Percentiles rank a stretch among this genome's conserved stretches.
Evolutionary conservation across 2,329 filamentous ascomycete species (phyloP).

Genomic region (Fragosphaeria purpurea): DNA sequence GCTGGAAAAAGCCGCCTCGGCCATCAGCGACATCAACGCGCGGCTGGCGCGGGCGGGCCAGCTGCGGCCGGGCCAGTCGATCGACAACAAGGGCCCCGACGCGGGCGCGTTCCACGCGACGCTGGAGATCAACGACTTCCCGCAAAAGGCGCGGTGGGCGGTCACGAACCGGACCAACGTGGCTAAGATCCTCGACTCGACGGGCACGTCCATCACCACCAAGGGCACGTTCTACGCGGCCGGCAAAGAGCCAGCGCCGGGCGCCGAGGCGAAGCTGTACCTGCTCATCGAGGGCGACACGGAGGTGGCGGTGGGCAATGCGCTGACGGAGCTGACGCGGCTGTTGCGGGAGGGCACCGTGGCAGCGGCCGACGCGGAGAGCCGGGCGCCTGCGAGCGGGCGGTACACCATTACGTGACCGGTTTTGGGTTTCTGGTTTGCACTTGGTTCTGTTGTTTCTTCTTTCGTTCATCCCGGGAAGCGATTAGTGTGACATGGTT

Average conservation of each 20-base stretch:
- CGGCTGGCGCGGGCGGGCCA: constrained; percentile 83
- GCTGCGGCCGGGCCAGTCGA: constrained; percentile 82
- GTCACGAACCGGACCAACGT: constrained; percentile 98
- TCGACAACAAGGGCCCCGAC: constrained; percentile 97
- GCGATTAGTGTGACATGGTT: no score
- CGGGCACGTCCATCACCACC: constrained; percentile 91
- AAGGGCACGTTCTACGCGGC: constrained; percentile 84
- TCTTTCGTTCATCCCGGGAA: no score
- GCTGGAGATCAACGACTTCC: constrained; percentile 98
- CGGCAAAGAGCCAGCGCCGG: constrained; percentile 68
- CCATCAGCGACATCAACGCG: constrained; percentile 81
- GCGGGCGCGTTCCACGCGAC: constrained; percentile 95
- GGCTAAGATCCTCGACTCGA: constrained; percentile 91
- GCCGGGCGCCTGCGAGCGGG: constrained; percentile 65
- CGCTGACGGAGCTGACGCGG: constrained; percentile 81
- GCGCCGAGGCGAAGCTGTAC: constrained; percentile 85
- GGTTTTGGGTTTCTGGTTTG: no score
- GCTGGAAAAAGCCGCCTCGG: constrained; percentile 80
- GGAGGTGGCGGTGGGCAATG: constrained; percentile 80
- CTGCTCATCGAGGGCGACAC: constrained; percentile 97
- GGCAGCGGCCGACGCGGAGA: constrained; percentile 79
- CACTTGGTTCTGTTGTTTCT: no score
- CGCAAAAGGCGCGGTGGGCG: constrained; percentile 95
- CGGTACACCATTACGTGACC: constrained; percentile 72
- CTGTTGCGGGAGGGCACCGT: constrained; percentile 84